Evolutionary conservation across 495 filamentous ascomycete genomes (phyloP), one percentile per base, ranked within the genome.

Genomic region (Cryomyces minteri): DNA sequence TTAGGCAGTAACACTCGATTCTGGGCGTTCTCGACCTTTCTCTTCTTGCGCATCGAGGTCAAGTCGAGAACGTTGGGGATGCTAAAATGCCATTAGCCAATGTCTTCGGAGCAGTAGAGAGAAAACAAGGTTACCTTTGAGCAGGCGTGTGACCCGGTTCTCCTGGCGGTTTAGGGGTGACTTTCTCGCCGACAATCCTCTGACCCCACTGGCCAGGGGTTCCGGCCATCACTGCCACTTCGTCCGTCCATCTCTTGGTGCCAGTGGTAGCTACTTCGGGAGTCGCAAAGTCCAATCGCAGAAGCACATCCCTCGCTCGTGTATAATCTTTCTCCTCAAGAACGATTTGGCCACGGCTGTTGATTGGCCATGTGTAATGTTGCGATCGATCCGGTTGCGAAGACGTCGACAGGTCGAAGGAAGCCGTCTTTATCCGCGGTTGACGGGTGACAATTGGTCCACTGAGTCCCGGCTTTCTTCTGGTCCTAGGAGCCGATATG

Each of bases 301-400:
- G 71, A 1, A 98, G 67, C 32, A 84, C 62, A 51, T 92, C 80
- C 46, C 77, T 73, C n/a, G 79, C 74, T 7, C 74, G 69, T 48
- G 82, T 79, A 63, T 94, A 98, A 36, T 77, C 74, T 44, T 68
- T 68, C 33, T 84, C 78, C 34, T 69, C 68, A 6, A 94, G 67
- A 4, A 92, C 64, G 6, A 81, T 67, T 14, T 80, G 66, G 6
- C 83, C 85, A 37, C 84, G 70, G 40, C 78, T 78, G 30, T 69
- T 62, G 14, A 66, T 52, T 5, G 77, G 79, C 83, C 81, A 90
- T 48, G 62, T 68, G 53, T 80, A 90, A 43, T 79, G 74, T 2
- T 68, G 68, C 0, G 70, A 77, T 6, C 62, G 56, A 36, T 64
- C 66, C 4, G 66, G 46, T 55, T 62, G n/a, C 63, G 57, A 4